phyloP scores from a whole-genome alignment of 192 early-diverging fungal genomes.

The Gigaspora rosea region DNA sequence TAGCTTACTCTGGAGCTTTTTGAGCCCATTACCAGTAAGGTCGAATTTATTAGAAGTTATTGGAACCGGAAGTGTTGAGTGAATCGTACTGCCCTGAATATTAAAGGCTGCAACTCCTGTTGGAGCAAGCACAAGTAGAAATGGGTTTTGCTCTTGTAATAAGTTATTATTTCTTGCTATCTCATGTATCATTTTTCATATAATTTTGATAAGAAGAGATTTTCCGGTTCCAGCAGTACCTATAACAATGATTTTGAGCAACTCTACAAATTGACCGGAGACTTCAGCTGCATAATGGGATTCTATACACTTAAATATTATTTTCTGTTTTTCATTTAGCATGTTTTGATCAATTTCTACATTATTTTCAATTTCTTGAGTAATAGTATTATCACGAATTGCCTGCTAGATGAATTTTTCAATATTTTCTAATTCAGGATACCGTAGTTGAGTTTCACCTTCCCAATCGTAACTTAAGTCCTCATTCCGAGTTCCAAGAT shows the following conservation, averaged over 20 bases:
- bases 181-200: background rate
- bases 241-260: background rate
- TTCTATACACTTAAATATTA: background rate
- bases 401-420: background rate
- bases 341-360: background rate
- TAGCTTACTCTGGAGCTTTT: too few species aligned
- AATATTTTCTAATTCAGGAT: background rate
- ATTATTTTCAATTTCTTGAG: background rate
- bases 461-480: background rate
- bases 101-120: slow-evolving; percentile 11
- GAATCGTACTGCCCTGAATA: background rate
- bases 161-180: too few species aligned
- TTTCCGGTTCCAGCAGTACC: background rate
- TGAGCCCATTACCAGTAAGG: background rate
- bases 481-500: background rate
- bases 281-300: background rate
- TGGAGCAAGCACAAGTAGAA: background rate
- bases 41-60: background rate
- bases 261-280: background rate
- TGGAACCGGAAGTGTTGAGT: background rate
- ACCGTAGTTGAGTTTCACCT: background rate
- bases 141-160: too few species aligned
- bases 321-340: background rate
- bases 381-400: background rate
- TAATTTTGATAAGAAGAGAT: background rate